A percentile compares a stretch with the other conserved stretches of the same genome.
These are phyloP conservation scores for Hypocrella siamensis DNA, from an alignment of 2,329 filamentous ascomycete genomes.

Conservation along the genomic window DNA sequence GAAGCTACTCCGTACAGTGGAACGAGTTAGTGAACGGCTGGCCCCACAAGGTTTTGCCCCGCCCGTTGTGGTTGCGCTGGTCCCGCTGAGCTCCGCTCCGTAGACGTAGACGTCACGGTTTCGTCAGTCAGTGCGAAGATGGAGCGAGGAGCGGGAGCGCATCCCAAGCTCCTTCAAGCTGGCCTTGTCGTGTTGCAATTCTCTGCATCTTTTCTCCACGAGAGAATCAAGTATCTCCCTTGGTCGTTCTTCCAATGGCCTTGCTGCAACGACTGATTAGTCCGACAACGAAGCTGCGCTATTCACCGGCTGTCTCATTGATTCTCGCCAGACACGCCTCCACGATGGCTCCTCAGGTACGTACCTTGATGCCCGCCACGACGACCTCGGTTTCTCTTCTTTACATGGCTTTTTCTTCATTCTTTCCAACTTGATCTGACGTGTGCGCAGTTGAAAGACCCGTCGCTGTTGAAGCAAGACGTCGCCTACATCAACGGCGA, in stretches of 20 bases:
- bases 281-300: conserved; percentile 12
- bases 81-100: too few species aligned
- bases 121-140: too few species aligned
- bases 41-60: too few species aligned
- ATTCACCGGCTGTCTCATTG: conserved; percentile 13
- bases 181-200: too few species aligned
- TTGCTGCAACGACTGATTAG: conserved; percentile 15
- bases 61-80: too few species aligned
- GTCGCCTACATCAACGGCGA: conserved; percentile 79
- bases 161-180: neutral
- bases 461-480: conserved; percentile 70
- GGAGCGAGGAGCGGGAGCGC: too few species aligned
- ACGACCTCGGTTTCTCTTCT: too few species aligned
- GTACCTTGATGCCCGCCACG: neutral
- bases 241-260: conserved; percentile 10
- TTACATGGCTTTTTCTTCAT: neutral
- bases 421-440: neutral
- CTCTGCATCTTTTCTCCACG: neutral
- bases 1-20: too few species aligned
- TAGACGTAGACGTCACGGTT: too few species aligned
- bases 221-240: neutral
- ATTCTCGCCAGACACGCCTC: conserved; percentile 23
- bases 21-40: too few species aligned
- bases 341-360: conserved; percentile 30
- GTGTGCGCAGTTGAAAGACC: conserved; percentile 50